These are phyloP conservation scores for Chlorella variabilis DNA, from an alignment of 163 green algal species.

Conservation along the genomic window DNA sequence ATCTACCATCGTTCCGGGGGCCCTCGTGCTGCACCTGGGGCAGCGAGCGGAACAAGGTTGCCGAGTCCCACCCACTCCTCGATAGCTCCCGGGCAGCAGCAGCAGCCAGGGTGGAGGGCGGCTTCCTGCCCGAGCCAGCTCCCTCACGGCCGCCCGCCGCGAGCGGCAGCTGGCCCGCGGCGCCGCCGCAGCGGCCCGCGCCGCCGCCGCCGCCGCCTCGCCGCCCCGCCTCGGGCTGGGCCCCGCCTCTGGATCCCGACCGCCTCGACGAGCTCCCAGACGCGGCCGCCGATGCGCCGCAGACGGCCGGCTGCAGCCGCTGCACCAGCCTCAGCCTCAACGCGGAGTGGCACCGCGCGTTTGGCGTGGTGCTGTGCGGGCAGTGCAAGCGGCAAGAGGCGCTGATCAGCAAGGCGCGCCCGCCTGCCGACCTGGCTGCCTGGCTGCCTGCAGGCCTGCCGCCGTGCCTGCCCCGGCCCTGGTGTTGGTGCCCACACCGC, in stretches of 20 bases:
- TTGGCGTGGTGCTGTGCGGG: conserved; percentile 58
- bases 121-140: conserved; percentile 16
- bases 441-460: background rate
- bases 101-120: background rate
- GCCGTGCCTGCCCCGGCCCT: too few species aligned
- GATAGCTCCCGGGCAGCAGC: too few species aligned
- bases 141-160: background rate
- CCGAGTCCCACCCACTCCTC: too few species aligned
- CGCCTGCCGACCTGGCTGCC: background rate
- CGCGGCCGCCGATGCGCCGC: background rate
- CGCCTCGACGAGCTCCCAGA: background rate
- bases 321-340: conserved; percentile 56
- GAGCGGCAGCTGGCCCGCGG: background rate
- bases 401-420: conserved; percentile 57
- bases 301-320: conserved; percentile 30
- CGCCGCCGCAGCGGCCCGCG: background rate
- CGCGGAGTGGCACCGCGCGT: conserved; percentile 53
- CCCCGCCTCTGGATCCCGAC: background rate
- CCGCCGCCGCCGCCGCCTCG: background rate
- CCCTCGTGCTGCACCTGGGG: too few species aligned
- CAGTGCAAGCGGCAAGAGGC: conserved; percentile 52
- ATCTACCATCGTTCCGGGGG: too few species aligned
- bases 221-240: background rate
- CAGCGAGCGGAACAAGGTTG: too few species aligned
- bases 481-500: too few species aligned